Percentiles rank a stretch among this genome's conserved stretches.
Evolutionary conservation across 345 rosid genomes (phyloP).

Genomic region (Toxicodendron radicans): DNA sequence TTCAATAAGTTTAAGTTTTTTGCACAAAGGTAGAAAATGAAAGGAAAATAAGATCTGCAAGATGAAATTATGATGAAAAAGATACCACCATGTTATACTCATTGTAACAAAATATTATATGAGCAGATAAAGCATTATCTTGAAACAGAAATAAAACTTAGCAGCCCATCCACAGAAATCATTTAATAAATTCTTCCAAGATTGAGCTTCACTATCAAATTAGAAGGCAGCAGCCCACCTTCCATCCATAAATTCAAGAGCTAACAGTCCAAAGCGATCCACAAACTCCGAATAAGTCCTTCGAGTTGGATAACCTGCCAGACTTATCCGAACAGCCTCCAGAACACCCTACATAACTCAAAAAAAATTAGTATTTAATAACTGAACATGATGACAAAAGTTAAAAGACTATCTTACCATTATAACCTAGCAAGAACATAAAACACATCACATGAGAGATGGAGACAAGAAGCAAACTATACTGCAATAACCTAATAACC

Average conservation of each 20-base stretch:
- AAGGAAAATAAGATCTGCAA: not conserved
- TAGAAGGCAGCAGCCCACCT: constrained; percentile 41
- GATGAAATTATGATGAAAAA: not conserved
- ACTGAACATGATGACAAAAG: constrained; percentile 4
- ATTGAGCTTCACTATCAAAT: constrained; percentile 17
- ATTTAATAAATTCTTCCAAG: not conserved
- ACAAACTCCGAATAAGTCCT: constrained; percentile 83
- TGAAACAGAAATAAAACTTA: constrained; percentile 4
- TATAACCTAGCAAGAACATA: not conserved
- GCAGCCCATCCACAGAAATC: not conserved
- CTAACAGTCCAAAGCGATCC: constrained; percentile 87
- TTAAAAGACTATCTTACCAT: not conserved
- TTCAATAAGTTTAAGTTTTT: not conserved
- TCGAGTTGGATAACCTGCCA: constrained; percentile 97
- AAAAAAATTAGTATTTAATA: constrained; percentile 6
- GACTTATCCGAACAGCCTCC: constrained; percentile 98
- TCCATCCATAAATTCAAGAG: constrained; percentile 73
- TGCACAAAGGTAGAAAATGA: not conserved
- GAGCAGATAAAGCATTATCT: not conserved
- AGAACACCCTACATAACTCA: constrained; percentile 73
- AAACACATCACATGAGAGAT: not conserved
- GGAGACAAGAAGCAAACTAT: not conserved
- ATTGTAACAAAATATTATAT: not conserved
- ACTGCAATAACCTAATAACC: not conserved
- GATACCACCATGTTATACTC: not conserved